These are phyloP conservation scores for Laburnicola sp. DNA, from an alignment of 2,329 filamentous ascomycete species.

Conservation along the genomic window DNA sequence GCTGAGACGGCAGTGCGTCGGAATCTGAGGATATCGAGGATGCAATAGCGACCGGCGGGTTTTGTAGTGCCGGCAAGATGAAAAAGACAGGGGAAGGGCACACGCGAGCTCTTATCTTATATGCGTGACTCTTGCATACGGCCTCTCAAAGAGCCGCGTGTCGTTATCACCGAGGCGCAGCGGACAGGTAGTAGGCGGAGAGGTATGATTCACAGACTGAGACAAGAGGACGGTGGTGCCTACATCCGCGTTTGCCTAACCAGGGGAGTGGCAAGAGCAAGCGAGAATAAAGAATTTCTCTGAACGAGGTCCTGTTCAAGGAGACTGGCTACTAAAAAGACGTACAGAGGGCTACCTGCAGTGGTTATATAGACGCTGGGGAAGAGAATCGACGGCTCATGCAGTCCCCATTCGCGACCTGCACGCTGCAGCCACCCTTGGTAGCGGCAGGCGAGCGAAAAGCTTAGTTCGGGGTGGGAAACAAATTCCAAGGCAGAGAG, in stretches of 20 bases:
- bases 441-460: constrained; percentile 41
- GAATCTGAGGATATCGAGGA: constrained; percentile 18
- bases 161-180: constrained; percentile 38
- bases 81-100: constrained; percentile 9
- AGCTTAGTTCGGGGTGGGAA: constrained; percentile 41
- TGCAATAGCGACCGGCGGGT: constrained; percentile 19
- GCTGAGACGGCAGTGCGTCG: constrained; percentile 25
- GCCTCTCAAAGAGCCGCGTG: constrained; percentile 31
- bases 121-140: constrained; percentile 38
- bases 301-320: constrained; percentile 25
- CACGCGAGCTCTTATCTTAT: constrained; percentile 23
- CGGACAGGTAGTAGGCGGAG: constrained; percentile 16
- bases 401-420: constrained; percentile 21
- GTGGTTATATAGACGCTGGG: constrained; percentile 36
- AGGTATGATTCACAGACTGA: constrained; percentile 33
- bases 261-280: constrained; percentile 20
- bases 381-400: constrained; percentile 20
- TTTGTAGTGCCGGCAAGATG: constrained; percentile 26
- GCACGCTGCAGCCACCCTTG: constrained; percentile 32
- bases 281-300: constrained; percentile 10
- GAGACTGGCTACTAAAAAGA: constrained; percentile 21
- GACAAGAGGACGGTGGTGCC: constrained; percentile 34
- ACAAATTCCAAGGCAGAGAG: constrained; percentile 35
- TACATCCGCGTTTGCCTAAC: constrained; percentile 31
- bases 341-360: constrained; percentile 25